These are phyloP conservation scores for Neurospora sublineolata DNA, from an alignment of 495 filamentous ascomycete genomes.

Conservation along the genomic window DNA sequence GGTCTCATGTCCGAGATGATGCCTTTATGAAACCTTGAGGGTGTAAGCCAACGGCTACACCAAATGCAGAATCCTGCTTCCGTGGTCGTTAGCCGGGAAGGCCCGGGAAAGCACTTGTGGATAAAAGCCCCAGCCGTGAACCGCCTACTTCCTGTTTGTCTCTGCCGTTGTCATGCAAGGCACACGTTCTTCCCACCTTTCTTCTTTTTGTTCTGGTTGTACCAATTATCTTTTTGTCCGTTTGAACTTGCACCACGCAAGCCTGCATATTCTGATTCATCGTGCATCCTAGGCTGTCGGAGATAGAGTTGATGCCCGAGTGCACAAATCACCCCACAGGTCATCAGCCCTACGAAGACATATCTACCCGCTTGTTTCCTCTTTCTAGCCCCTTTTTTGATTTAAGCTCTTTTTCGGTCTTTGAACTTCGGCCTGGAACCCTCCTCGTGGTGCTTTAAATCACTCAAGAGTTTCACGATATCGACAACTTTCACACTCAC, in stretches of 20 bases:
- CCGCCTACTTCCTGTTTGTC: neutral
- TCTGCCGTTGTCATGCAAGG: neutral
- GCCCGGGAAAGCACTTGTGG: neutral
- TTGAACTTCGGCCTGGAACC: neutral
- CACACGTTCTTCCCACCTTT: neutral
- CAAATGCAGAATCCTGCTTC: neutral
- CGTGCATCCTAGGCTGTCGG: neutral
- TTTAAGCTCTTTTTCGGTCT: neutral
- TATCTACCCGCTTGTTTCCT: neutral
- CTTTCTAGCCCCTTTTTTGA: neutral
- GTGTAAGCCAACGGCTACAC: neutral
- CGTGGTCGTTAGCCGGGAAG: neutral
- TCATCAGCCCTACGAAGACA: neutral
- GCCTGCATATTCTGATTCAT: neutral
- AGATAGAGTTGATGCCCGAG: neutral
- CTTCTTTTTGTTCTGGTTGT: neutral
- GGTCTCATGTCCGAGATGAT: neutral
- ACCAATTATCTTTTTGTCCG: neutral
- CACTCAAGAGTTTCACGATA: neutral
- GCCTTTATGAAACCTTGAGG: neutral
- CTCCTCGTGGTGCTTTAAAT: neutral
- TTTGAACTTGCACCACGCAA: neutral
- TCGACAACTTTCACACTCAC: neutral
- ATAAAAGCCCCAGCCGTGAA: neutral
- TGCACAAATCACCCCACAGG: neutral